Evolutionary conservation across 2,329 filamentous ascomycete genomes (phyloP), one percentile per base, ranked within the genome.

Genomic region (Mycosphaerella sp.): DNA sequence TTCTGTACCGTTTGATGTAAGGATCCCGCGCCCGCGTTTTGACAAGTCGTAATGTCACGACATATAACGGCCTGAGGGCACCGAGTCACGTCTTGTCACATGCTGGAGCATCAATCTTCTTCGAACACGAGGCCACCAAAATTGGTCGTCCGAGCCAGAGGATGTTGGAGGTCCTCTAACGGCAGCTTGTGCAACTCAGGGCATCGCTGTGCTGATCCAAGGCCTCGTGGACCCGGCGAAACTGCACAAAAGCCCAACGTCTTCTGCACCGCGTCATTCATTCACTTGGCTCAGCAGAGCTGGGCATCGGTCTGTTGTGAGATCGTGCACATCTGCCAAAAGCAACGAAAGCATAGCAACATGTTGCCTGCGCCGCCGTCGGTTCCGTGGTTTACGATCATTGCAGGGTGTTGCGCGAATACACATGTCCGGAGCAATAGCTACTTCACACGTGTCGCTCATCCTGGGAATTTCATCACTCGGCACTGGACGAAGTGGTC

Each of bases 41-140:
- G 45, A 48, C 36, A 41, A 25, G 45, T 39, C 34, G 18, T 28
- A 27, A n/a, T 35, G 45, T 39, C 35, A 32, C 39, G 39, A n/a
- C n/a, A 3, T 41, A n/a, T 28, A 16, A 16, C 34, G 45, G 40
- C 21, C 21, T 21, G 4, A 4, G 21, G 21, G 21, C 21, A 21
- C 41, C 37, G 28, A 16, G 35, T 37, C 45, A 48, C 45, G 45
- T 41, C 45, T 36, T 36, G 25, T 36, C 28, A n/a, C 16, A 5
- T 21, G 14, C n/a, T 4, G 4, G 6, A 16, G 21, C 21, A 30
- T 43, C 14, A 4, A 7, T 10, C 30, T 32, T 32, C 13, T 32
- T 32, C 9, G 30, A 10, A 32, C 13, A 32, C 8, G 30, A 5
- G 3, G 30, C 13, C 9, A 32, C 8, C 30, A 7, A 6, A 30